Evolutionary conservation across 1,284 basidiomycete genomes (phyloP).

Genomic region (Ganoderma lingzhi): DNA sequence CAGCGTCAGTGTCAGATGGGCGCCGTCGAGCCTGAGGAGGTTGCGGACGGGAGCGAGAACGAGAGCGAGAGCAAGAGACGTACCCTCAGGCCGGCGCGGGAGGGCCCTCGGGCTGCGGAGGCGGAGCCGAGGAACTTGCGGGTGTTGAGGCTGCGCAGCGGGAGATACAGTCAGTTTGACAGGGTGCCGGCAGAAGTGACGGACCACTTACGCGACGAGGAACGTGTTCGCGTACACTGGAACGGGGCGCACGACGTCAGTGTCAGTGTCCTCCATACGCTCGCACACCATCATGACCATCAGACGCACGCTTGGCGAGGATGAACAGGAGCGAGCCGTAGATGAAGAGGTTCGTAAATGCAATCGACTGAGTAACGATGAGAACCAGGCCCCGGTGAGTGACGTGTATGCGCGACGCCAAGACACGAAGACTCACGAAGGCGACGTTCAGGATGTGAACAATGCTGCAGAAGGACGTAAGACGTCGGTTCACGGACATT

Average conservation of each 20-base stretch:
- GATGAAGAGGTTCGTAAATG: constrained; percentile 17
- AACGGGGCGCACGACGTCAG: neutral
- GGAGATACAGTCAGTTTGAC: neutral
- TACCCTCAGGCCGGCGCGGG: too few species aligned
- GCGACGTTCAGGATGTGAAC: constrained; percentile 21
- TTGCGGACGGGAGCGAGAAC: too few species aligned
- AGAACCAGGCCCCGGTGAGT: neutral
- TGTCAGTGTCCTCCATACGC: too few species aligned
- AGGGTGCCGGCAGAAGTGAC: neutral
- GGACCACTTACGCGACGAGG: constrained; percentile 19
- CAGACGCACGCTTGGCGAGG: constrained; percentile 19
- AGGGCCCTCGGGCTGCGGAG: too few species aligned
- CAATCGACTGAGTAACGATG: constrained; percentile 14
- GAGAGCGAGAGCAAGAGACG: too few species aligned
- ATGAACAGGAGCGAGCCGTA: constrained; percentile 17
- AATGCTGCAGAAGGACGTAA: constrained; percentile 1
- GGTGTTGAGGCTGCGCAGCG: constrained; percentile 14
- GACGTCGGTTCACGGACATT: too few species aligned
- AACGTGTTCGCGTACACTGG: constrained; percentile 23
- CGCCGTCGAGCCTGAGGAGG: too few species aligned
- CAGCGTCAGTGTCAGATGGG: too few species aligned
- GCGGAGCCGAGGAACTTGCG: constrained; percentile 12
- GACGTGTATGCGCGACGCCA: neutral
- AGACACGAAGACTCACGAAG: constrained; percentile 12
- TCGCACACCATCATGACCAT: neutral